Evolutionary conservation across 1,284 basidiomycete species (phyloP).

Genomic region (Ceratobasidium sp.): DNA sequence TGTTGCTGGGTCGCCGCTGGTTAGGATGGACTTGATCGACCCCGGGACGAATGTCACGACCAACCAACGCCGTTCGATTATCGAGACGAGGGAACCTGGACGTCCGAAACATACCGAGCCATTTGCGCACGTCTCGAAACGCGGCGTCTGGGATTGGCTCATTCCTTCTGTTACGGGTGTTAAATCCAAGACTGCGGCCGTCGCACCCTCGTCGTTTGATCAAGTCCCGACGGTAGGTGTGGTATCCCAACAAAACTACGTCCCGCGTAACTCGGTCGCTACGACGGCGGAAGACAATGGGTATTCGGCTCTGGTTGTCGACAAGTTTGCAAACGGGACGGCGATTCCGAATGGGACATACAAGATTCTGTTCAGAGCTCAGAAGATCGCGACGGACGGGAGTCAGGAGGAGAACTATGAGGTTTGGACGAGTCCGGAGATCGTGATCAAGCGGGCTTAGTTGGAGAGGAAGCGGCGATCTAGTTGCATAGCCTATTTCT

Average conservation of each 20-base stretch:
- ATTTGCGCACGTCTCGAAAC: constrained; percentile 20
- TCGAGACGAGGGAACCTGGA: neutral
- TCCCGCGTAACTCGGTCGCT: constrained; percentile 24
- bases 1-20: constrained; percentile 56
- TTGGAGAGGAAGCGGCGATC: neutral
- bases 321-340: constrained; percentile 47
- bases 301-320: constrained; percentile 16
- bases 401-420: constrained; percentile 46
- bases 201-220: constrained; percentile 2
- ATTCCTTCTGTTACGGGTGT: neutral
- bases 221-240: constrained; percentile 18
- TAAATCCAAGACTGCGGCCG: neutral
- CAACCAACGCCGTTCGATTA: constrained; percentile 10
- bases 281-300: constrained; percentile 21
- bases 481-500: too few species aligned
- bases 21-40: constrained; percentile 58
- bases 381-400: constrained; percentile 45
- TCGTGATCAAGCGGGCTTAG: constrained; percentile 29
- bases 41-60: neutral
- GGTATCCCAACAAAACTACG: constrained; percentile 18
- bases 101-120: neutral
- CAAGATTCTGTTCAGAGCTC: constrained; percentile 44
- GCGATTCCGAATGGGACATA: constrained; percentile 50
- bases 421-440: constrained; percentile 45
- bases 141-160: constrained; percentile 16